phyloP scores from a whole-genome alignment of 192 early-diverging fungal genomes.

The Backusella psychrophila region DNA sequence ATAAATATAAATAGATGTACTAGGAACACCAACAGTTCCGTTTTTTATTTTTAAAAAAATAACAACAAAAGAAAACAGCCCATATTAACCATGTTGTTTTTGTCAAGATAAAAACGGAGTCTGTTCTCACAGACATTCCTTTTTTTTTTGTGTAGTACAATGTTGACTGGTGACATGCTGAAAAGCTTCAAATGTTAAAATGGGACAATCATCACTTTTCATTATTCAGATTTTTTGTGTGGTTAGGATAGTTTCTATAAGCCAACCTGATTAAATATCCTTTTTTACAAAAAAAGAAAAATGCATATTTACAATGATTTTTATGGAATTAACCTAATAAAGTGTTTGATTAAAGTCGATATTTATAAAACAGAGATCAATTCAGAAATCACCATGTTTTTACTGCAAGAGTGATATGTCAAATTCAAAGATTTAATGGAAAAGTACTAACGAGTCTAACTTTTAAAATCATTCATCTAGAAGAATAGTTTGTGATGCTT shows the following conservation, averaged over 20 bases:
- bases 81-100: neutral
- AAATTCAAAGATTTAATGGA: neutral
- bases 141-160: neutral
- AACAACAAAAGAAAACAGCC: neutral
- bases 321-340: neutral
- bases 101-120: neutral
- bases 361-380: neutral
- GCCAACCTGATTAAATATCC: neutral
- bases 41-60: neutral
- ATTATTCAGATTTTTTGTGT: neutral
- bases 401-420: neutral
- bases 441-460: neutral
- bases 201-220: neutral
- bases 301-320: neutral
- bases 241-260: conserved; percentile 1
- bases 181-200: neutral
- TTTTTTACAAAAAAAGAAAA: conserved; percentile 1
- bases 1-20: neutral
- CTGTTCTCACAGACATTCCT: neutral
- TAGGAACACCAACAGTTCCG: neutral
- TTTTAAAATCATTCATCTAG: neutral
- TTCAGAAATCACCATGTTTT: neutral
- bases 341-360: neutral
- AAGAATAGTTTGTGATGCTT: neutral
- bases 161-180: neutral